These are phyloP conservation scores for Manihot esculenta DNA, from an alignment of 441 rosid species.

Conservation along the genomic window DNA sequence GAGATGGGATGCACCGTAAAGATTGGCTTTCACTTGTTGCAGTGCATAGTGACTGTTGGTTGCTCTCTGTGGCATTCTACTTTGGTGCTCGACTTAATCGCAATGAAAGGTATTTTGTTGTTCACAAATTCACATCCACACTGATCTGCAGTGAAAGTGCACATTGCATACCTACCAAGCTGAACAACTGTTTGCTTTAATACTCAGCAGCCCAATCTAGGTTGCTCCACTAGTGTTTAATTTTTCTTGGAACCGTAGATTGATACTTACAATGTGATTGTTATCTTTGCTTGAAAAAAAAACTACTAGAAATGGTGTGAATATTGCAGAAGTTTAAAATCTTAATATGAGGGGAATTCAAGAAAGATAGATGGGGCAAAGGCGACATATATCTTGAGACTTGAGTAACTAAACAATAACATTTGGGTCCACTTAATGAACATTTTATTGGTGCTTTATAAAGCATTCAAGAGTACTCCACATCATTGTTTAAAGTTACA, in stretches of 20 bases:
- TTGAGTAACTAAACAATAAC: no score
- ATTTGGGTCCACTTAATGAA: no score
- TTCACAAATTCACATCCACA: neutral
- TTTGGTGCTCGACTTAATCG: conserved; percentile 77
- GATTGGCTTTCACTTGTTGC: conserved; percentile 15
- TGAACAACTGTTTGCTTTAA: neutral
- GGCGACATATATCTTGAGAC: no score
- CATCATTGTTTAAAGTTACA: no score
- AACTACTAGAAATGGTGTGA: no score
- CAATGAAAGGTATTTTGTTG: conserved; percentile 48
- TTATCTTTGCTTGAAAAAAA: neutral
- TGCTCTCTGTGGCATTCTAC: conserved; percentile 2
- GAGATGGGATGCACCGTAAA: conserved; percentile 8
- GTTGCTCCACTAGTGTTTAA: no score
- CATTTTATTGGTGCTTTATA: no score
- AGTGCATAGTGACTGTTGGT: conserved; percentile 8
- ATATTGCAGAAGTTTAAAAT: no score
- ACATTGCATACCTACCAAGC: neutral
- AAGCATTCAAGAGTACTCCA: no score
- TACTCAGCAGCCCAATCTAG: neutral
- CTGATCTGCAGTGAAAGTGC: neutral
- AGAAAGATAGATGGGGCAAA: no score
- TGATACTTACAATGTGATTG: neutral
- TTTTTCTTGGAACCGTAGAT: no score
- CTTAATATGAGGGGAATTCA: no score